A percentile compares a stretch with the other conserved stretches of the same genome.
These are phyloP conservation scores for Parachaetomium inaequale DNA, from an alignment of 495 filamentous ascomycete species.

Conservation along the genomic window DNA sequence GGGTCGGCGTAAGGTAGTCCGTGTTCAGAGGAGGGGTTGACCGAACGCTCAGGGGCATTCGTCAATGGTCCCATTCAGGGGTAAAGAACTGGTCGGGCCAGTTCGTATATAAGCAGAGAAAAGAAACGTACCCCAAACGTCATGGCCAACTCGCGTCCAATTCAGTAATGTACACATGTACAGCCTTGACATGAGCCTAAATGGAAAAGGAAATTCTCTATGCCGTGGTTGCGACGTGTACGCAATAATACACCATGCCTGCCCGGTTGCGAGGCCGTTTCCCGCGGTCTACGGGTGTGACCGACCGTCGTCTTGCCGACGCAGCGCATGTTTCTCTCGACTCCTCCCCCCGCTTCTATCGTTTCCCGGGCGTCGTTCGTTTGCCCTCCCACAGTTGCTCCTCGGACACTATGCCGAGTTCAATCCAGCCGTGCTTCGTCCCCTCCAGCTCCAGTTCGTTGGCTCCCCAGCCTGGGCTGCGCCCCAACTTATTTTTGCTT, in stretches of 20 bases:
- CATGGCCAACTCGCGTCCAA: slow-evolving; percentile 25
- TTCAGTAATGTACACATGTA: slow-evolving; percentile 45
- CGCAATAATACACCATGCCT: slow-evolving; percentile 40
- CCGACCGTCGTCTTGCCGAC: not conserved
- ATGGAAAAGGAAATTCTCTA: slow-evolving; percentile 39
- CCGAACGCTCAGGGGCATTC: too few relatives aligned
- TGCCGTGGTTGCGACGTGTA: slow-evolving; percentile 32
- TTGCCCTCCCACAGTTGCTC: slow-evolving; percentile 1
- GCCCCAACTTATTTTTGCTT: slow-evolving; percentile 41
- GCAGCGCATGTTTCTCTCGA: slow-evolving; percentile 9
- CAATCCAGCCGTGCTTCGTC: not conserved
- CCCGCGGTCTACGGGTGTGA: not conserved
- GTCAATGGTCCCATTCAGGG: not conserved
- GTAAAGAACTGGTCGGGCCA: too few relatives aligned
- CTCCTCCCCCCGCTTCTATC: not conserved
- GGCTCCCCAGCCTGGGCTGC: not conserved
- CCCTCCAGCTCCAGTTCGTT: slow-evolving; percentile 15
- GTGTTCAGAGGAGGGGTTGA: too few relatives aligned
- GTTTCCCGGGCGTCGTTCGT: not conserved
- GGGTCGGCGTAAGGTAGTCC: too few relatives aligned
- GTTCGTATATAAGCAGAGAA: too few relatives aligned
- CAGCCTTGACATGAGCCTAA: slow-evolving; percentile 34
- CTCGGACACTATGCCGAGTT: slow-evolving; percentile 10
- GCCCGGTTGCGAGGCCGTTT: slow-evolving; percentile 24
- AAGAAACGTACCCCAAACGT: not conserved